Percentiles rank a stretch among this genome's conserved stretches.
These are phyloP conservation scores for Kernera saxatilis DNA, from an alignment of 345 rosid genomes.

Conservation along the genomic window DNA sequence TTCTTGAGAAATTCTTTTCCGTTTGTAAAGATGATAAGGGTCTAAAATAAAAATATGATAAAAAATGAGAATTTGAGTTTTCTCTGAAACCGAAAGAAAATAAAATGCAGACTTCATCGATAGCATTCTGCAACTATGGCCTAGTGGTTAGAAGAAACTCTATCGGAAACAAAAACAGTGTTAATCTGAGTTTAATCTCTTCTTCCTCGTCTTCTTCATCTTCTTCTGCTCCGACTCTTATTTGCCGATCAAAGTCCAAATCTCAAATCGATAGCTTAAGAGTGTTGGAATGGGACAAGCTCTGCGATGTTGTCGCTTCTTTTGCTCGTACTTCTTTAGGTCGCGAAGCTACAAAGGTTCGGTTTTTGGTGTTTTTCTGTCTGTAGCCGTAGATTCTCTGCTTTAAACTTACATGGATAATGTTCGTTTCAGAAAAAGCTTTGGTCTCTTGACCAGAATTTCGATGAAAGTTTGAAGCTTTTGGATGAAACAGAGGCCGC, in stretches of 20 bases:
- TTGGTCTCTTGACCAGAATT: conserved; percentile 55
- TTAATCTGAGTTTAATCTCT: neutral
- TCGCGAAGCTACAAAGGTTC: conserved; percentile 66
- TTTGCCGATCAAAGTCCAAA: conserved; percentile 25
- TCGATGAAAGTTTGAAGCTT: conserved; percentile 63
- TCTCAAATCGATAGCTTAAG: conserved; percentile 52
- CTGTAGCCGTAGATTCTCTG: neutral
- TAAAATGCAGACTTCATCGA: conserved; percentile 21
- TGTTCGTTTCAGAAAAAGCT: conserved; percentile 40
- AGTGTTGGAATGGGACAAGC: conserved; percentile 85
- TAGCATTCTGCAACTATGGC: conserved; percentile 20
- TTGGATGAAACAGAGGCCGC: conserved; percentile 80
- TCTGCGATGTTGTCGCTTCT: conserved; percentile 71
- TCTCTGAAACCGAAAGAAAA: neutral
- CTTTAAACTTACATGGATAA: neutral
- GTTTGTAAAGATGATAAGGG: conserved; percentile 1
- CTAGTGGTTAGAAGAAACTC: conserved; percentile 19
- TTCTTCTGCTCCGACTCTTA: conserved; percentile 8
- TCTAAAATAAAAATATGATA: neutral
- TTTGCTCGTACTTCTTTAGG: conserved; percentile 75
- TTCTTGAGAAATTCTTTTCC: neutral
- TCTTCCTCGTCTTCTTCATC: conserved; percentile 3
- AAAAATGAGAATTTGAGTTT: neutral
- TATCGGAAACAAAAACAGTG: conserved; percentile 5
- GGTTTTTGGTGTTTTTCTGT: neutral